phyloP scores from a whole-genome alignment of 192 early-diverging fungal genomes.

The Thamnidium elegans region DNA sequence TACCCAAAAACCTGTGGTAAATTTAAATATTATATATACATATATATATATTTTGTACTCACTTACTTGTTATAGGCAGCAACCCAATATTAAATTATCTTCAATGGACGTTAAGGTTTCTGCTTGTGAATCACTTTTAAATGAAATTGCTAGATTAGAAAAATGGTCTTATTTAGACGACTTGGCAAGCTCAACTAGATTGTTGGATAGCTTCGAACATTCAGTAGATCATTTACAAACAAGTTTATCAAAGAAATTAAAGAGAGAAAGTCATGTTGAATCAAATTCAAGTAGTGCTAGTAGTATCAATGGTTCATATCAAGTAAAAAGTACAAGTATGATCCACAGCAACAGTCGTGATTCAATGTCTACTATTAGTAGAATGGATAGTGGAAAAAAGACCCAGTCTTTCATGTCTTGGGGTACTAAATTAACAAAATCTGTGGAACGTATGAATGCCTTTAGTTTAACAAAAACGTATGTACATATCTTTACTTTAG shows the following conservation, averaged over 20 bases:
- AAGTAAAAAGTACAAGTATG: not conserved
- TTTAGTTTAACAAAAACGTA: slow-evolving; percentile 35
- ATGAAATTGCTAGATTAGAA: slow-evolving; percentile 14
- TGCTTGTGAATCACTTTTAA: slow-evolving; percentile 23
- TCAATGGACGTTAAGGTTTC: slow-evolving; percentile 26
- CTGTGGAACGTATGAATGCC: slow-evolving; percentile 41
- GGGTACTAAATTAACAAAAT: slow-evolving; percentile 39
- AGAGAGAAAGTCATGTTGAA: slow-evolving; percentile 6
- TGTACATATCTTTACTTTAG: not conserved
- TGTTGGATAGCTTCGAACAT: slow-evolving; percentile 16
- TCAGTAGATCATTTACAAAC: slow-evolving; percentile 15
- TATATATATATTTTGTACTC: not conserved
- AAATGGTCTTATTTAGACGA: slow-evolving; percentile 15
- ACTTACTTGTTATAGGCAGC: slow-evolving; percentile 10
- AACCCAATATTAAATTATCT: slow-evolving; percentile 23
- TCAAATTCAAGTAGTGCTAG: not conserved
- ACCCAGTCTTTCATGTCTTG: slow-evolving; percentile 33
- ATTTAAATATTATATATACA: not conserved
- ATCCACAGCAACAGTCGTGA: not conserved
- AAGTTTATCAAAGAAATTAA: slow-evolving; percentile 20
- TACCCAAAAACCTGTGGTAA: slow-evolving; percentile 38
- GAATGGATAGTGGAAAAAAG: slow-evolving; percentile 6
- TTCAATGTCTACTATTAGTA: slow-evolving; percentile 1
- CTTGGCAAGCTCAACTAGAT: not conserved
- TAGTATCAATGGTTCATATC: not conserved